phyloP scores from a whole-genome alignment of 495 filamentous ascomycete genomes.

The Neurospora cerealis region DNA sequence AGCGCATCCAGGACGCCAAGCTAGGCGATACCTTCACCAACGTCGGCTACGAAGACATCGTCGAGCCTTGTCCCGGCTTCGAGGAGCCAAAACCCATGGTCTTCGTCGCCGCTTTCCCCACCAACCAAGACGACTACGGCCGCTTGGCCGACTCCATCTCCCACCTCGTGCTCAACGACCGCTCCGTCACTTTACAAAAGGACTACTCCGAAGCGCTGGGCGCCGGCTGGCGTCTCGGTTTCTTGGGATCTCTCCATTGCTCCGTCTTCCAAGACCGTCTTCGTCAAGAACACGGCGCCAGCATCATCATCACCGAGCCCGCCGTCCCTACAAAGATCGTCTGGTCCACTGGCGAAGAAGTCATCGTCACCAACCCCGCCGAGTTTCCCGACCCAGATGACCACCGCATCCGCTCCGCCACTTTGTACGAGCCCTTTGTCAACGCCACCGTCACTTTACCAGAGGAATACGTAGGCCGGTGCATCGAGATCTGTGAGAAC shows the following conservation, averaged over 20 bases:
- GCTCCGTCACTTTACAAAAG: slow-evolving; percentile 87
- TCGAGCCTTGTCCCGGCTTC: slow-evolving; percentile 80
- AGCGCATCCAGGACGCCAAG: slow-evolving; percentile 85
- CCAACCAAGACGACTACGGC: slow-evolving; percentile 76
- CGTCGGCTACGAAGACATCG: slow-evolving; percentile 65
- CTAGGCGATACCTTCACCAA: slow-evolving; percentile 90
- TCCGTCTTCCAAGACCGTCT: slow-evolving; percentile 98
- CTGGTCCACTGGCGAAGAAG: slow-evolving; percentile 55
- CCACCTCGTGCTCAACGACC: slow-evolving; percentile 87
- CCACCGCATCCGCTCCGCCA: slow-evolving; percentile 40
- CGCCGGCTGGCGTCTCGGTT: slow-evolving; percentile 88
- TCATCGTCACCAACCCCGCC: slow-evolving; percentile 76
- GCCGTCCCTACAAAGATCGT: slow-evolving; percentile 83
- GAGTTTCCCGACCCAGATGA: slow-evolving; percentile 72
- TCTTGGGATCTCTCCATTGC: slow-evolving; percentile 92
- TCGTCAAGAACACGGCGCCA: slow-evolving; percentile 86
- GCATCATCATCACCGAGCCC: slow-evolving; percentile 94
- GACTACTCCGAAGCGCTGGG: slow-evolving; percentile 89
- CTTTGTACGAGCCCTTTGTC: slow-evolving; percentile 78
- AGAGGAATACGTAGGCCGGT: slow-evolving; percentile 84
- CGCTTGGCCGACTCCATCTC: slow-evolving; percentile 91
- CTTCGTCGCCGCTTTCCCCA: slow-evolving; percentile 92
- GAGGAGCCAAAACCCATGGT: slow-evolving; percentile 99
- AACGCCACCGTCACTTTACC: slow-evolving; percentile 80
- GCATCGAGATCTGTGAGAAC: slow-evolving; percentile 88